Base-by-base conservation (phyloP, 192 early-diverging fungal species). In the Diversispora epigaea region DNA sequence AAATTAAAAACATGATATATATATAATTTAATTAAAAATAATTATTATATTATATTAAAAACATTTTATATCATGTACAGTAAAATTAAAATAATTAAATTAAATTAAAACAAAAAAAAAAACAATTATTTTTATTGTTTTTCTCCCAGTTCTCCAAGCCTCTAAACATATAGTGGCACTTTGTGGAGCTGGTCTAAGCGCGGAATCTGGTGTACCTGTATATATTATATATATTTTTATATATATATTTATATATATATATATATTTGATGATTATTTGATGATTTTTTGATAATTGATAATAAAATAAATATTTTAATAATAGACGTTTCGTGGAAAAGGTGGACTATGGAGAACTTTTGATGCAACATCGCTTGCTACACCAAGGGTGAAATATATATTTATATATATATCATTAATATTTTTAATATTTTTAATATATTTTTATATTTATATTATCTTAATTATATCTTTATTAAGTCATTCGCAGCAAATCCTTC, bases 291-390 rank as follows among this genome's bases (percentile, higher is more conserved):
- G 9, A 15, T 14, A 15, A 15, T 5, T 39, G 49, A 22, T 69
- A 8, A 14, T 44, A 6, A 46, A 67, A 19, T 45, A 4, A 14
- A 45, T 17, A 67, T 32, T 45, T 1, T 43, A 5, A 7, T 12
- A 32, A 19, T 74, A 74, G 72, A 74, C 72, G 11, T 74, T 74
- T 47, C 52, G 72, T 4, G 72, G 72, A 15, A 58, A 74, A 50
- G 72, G 72, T 39, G 72, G 72, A 2, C 39, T 10, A 3, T 74
- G 72, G 72, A 47, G 72, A 50, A 60, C 12, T 49, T 49, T 50
- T 50, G 11, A 60, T 11, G 72, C 72, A 25, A 74, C 46, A 6
- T 15, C 47, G 4, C 47, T 74, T 44, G 72, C 72, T 25, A 63
- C 56, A 8, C 60, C 60, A 25, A 46, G 5, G 44, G 72, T 74